phyloP scores from a whole-genome alignment of 2,329 filamentous ascomycete genomes.

The Epichloe festucae region DNA sequence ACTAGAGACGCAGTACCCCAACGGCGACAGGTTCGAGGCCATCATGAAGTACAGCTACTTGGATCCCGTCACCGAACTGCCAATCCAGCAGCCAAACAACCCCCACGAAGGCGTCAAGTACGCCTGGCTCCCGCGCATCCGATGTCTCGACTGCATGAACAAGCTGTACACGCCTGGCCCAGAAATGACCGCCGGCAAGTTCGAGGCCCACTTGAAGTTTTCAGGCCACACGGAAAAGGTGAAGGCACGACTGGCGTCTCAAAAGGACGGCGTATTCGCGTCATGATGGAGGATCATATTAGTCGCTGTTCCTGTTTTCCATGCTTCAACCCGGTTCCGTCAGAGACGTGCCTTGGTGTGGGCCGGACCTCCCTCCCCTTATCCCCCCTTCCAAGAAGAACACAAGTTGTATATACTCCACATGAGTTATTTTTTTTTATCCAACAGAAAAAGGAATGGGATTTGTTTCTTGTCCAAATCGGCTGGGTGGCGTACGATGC shows the following conservation, averaged over 20 bases:
- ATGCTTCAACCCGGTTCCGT: not conserved
- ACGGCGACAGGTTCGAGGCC: constrained; percentile 68
- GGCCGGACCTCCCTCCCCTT: too few species aligned
- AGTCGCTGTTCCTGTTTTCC: not conserved
- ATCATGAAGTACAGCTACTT: constrained; percentile 84
- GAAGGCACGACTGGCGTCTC: constrained; percentile 17
- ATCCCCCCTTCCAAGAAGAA: not conserved
- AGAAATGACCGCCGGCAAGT: constrained; percentile 74
- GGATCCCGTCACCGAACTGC: constrained; percentile 55
- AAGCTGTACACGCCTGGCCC: constrained; percentile 90
- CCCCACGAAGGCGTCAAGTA: constrained; percentile 55
- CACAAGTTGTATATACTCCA: not conserved
- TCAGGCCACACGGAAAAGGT: constrained; percentile 65
- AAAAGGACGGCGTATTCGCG: constrained; percentile 6
- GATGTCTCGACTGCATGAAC: constrained; percentile 82
- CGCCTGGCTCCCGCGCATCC: constrained; percentile 77
- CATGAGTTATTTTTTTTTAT: too few species aligned
- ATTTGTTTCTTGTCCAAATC: not conserved
- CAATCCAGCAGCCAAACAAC: constrained; percentile 44
- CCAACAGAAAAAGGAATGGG: not conserved
- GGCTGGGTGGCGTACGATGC: not conserved
- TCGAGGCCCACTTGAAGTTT: constrained; percentile 86
- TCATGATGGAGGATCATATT: not conserved
- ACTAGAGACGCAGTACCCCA: constrained; percentile 58
- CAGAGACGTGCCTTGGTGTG: too few species aligned